phyloP scores from a whole-genome alignment of 2,329 filamentous ascomycete genomes.

The Trichocomaceae sp. region DNA sequence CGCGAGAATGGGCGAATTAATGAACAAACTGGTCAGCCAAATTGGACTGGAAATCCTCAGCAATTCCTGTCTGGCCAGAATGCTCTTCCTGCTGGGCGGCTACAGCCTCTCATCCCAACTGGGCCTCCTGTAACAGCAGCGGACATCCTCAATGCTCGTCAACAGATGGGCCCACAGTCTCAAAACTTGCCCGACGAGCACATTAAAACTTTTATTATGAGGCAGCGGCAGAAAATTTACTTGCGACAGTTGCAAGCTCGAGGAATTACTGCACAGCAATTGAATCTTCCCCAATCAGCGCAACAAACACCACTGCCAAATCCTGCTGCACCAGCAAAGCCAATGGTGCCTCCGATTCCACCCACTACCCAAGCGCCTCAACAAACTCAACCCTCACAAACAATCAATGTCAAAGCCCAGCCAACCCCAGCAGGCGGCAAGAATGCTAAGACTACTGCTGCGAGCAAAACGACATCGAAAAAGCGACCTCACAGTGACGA shows the following conservation, averaged over 20 bases:
- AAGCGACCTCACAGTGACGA: slow-evolving; percentile 45
- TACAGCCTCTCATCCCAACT: slow-evolving; percentile 16
- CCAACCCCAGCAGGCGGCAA: slow-evolving; percentile 5
- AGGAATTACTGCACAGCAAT: slow-evolving; percentile 14
- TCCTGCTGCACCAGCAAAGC: slow-evolving; percentile 21
- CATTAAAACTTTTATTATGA: slow-evolving; percentile 31
- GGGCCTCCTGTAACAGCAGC: slow-evolving; percentile 25
- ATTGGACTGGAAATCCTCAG: slow-evolving; percentile 23
- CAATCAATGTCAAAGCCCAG: slow-evolving; percentile 12
- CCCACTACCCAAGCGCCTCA: slow-evolving; percentile 22
- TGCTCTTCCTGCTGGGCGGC: slow-evolving; percentile 24
- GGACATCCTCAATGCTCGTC: slow-evolving; percentile 33
- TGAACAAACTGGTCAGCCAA: slow-evolving; percentile 19
- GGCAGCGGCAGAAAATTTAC: slow-evolving; percentile 31
- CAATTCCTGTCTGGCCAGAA: slow-evolving; percentile 25
- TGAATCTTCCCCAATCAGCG: slow-evolving; percentile 16
- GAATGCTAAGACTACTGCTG: slow-evolving; percentile 17
- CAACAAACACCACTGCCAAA: slow-evolving; percentile 20
- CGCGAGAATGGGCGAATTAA: slow-evolving; percentile 16
- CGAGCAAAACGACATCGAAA: slow-evolving; percentile 30
- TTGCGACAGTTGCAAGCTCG: slow-evolving; percentile 26
- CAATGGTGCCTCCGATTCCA: slow-evolving; percentile 12
- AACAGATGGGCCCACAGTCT: slow-evolving; percentile 28
- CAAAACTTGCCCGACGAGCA: slow-evolving; percentile 38
- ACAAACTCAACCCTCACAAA: slow-evolving; percentile 21